Base-by-base conservation (phyloP, 768 basidiomycete genomes). In the Phanerodontia chrysosporium region DNA sequence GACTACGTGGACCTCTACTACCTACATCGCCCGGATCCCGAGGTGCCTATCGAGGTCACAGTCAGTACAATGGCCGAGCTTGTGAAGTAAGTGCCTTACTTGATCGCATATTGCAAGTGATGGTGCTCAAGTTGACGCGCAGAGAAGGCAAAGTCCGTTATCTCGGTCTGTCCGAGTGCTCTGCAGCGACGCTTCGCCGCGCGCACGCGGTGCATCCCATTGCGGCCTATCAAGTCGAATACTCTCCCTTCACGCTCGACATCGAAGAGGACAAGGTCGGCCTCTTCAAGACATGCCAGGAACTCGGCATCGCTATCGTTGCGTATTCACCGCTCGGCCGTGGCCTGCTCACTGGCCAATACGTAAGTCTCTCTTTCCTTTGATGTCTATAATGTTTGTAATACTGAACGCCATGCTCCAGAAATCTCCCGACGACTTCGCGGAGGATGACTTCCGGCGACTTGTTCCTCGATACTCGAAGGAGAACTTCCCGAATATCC, bases 401-500 rank as follows among this genome's bases (percentile, higher is more conserved):
- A 51, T 28, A 21, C 39, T 53, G 52, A 27, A 10, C 51, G 55
- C 32, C 48, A 35, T 49, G 53, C 18, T 5, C 68, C 68, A 65
- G 61, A 62, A 62, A 2, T 65, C 65, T 0, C 73, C 71, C 5
- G 71, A 70, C 6, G 73, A 73, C 44, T 68, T 76, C 55, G 51
- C 60, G 7, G 62, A 60, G 44, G 61, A 56, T 35, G 75, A 76
- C 63, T 65, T 65, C 55, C 54, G 74, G 12, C 36, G 45, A 21
- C 12, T 28, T n/a, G 49, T 59, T 25, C 58, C 32, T 53, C 22
- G 64, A 4, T 71, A 59, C 63, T 71, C 67, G 9, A 58, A 63
- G 25, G 77, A 77, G 59, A 80, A 79, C 65, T 81, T 81, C 65
- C 75, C 75, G 0, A 77, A 73, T 55, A 75, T 80, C 54, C 67